These are phyloP conservation scores for Coleophoma eucalyptorum DNA, from an alignment of 2,329 filamentous ascomycete genomes.

Conservation along the genomic window DNA sequence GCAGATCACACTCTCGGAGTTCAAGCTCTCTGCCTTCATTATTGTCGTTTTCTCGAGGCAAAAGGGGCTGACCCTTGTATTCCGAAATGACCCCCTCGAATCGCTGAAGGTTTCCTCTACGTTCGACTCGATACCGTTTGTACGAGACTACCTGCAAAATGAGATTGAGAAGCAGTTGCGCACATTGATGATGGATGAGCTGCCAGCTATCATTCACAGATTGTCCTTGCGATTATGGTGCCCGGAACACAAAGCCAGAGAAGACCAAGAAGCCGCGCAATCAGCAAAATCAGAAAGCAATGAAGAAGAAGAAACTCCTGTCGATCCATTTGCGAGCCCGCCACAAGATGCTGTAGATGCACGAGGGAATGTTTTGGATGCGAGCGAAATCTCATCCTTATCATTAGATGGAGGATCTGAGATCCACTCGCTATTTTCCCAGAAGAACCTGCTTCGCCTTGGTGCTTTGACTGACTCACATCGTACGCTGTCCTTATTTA, in stretches of 20 bases:
- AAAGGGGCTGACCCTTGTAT: conserved; percentile 94
- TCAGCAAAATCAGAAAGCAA: conserved; percentile 46
- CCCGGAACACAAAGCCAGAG: conserved; percentile 73
- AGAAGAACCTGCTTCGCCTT: conserved; percentile 85
- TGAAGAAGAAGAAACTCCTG: conserved; percentile 42
- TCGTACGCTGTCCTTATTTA: conserved; percentile 85
- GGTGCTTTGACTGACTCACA: conserved; percentile 84
- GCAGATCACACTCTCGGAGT: conserved; percentile 92
- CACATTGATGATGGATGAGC: conserved; percentile 94
- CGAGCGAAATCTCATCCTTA: conserved; percentile 70
- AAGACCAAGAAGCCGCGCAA: conserved; percentile 49
- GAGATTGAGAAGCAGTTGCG: conserved; percentile 93
- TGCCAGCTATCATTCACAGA: conserved; percentile 93
- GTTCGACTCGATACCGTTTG: conserved; percentile 98
- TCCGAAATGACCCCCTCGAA: conserved; percentile 95
- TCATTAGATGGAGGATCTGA: conserved; percentile 78
- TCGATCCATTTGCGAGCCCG: conserved; percentile 79
- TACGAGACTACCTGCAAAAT: conserved; percentile 92
- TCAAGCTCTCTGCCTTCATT: conserved; percentile 94
- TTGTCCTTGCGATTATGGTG: conserved; percentile 87
- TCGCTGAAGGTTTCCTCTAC: conserved; percentile 98
- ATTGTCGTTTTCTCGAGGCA: conserved; percentile 97
- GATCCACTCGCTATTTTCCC: conserved; percentile 86
- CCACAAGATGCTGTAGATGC: conserved; percentile 80
- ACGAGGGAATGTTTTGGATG: conserved; percentile 72